Base-by-base conservation (phyloP, 768 basidiomycete genomes). In the Coprinellus aureogranulatus region DNA sequence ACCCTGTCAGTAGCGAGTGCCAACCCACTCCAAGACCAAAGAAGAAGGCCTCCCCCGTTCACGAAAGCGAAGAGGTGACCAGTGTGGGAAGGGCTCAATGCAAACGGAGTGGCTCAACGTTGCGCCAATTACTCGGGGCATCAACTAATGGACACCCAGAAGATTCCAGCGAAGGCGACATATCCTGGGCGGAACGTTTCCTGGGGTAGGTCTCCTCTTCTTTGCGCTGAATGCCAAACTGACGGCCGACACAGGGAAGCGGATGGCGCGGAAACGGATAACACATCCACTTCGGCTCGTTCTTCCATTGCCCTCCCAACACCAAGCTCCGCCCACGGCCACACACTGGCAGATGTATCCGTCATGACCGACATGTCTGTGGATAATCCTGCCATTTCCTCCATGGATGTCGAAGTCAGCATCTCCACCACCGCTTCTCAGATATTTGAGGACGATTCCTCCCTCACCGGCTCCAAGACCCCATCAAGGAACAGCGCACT, bases 171-270 rank as follows among this genome's bases (percentile, higher is more conserved):
- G 88, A 90, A 67, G 85, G 89, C 6, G 89, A 92, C 62, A 90
- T 92, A 54, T 91, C 89, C 2, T 92, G 90, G 90, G 90, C 90
- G 12, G 90, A 92, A 72, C 80, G 81, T 42, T 86, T 82, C 69
- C 75, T 91, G 53, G 81, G 78, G 90, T 90, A 62, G 57, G 84
- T 65, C 0, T 5, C 14, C 34, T 25, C 11, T 57, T 27, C 8
- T 42, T 37, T 37, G 16, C 41, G 37, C 14, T 39, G 30, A n/a
- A 30, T 46, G 16, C 12, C 44, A 46, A 53, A 28, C 54, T 18
- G 54, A 45, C 1, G 51, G 26, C 20, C 40, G 44, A 53, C 52
- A 4, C 58, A 84, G 82, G 11, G 82, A 82, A 67, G 77, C 74
- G 22, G 78, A 79, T 34, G 34, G 34, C 14, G 8, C 14, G 11